Evolutionary conservation across 305 asterid genomes (phyloP), one percentile per base, ranked within the genome.

Genomic region (Coffea humblotiana): DNA sequence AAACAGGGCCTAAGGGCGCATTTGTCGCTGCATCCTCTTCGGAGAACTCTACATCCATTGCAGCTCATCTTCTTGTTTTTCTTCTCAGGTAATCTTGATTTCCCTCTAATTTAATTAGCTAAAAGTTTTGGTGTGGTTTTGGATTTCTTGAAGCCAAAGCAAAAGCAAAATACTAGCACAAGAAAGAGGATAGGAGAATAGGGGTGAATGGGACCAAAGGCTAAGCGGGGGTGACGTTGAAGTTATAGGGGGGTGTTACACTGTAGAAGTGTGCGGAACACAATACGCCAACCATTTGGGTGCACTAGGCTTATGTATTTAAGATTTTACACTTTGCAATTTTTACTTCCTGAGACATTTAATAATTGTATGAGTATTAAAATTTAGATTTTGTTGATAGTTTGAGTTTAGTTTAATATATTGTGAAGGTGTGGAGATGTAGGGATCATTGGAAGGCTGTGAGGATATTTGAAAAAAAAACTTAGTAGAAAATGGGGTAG

Each of bases 21-120:
- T 0, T 84, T 72, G 1, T 86, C 90, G 78, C 89, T 85, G 94
- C 99, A 93, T 6, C 99, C 91, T 85, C 90, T 83, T 74, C 99
- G 82, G 6, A 95, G 79, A 52, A 93, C 94, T 84, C 97, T 83
- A 88, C 99, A 95, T 0, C 98, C 99, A 78, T 91, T 95, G 93
- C 98, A 95, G 88, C 99, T 95, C 99, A 95, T 95, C 75, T 78
- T 83, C 66, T 51, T 14, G 35, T 65, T 73, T 16, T 40, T 4
- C 63, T 8, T 32, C 11, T 18, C 40, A 25, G 47, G 48, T 56
- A 79, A 18, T 43, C 13, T 10, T 12, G 32, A 37, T 7, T 48
- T 63, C 16, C 0, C 14, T 21, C 15, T 48, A 37, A 48, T 25
- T 45, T n/a, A 25, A 77, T 73, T 32, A 64, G 81, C 81, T 65